phyloP scores from a whole-genome alignment of 129 eudicot genomes.

The Calendula officinalis region DNA sequence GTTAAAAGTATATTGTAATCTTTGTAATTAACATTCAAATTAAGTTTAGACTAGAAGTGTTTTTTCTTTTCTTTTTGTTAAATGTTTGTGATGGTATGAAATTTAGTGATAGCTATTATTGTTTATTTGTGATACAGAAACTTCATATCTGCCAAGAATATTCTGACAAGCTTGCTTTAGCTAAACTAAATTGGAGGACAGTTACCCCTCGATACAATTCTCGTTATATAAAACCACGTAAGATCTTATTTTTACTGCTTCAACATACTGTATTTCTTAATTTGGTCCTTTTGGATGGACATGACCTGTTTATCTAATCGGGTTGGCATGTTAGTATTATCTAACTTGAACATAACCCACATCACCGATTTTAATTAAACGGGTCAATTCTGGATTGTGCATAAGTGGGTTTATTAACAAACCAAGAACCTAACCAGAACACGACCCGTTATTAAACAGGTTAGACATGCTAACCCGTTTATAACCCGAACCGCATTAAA shows the following conservation, averaged over 20 bases:
- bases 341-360: no score
- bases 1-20: no score
- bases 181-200: slow-evolving; percentile 41
- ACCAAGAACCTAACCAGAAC: neutral
- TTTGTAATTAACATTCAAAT: no score
- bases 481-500: no score
- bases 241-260: neutral
- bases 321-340: no score
- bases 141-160: slow-evolving; percentile 50
- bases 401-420: no score
- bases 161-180: slow-evolving; percentile 48
- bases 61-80: neutral
- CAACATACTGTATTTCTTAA: neutral
- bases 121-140: slow-evolving; percentile 31
- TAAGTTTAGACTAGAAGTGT: no score
- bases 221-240: slow-evolving; percentile 64
- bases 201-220: slow-evolving; percentile 41
- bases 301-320: no score
- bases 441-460: no score
- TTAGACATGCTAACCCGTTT: no score
- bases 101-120: neutral
- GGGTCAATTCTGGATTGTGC: no score
- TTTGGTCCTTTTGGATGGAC: neutral
- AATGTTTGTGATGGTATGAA: neutral
- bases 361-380: no score